A percentile compares a stretch with the other conserved stretches of the same genome.
Evolutionary conservation across 768 basidiomycete species (phyloP).

Genomic region (Phaffia australis): DNA sequence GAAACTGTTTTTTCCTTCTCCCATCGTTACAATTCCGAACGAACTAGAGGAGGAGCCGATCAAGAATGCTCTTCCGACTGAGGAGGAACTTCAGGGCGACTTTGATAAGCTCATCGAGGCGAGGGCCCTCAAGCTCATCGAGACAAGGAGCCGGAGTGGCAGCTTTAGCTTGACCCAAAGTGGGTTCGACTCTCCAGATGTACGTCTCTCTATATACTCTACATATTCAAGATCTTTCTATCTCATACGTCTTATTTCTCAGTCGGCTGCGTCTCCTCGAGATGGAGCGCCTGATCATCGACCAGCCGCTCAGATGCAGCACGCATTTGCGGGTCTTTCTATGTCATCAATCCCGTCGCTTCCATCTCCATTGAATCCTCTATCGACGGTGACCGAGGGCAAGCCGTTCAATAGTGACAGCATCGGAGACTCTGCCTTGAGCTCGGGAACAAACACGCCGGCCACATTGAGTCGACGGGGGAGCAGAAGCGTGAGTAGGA

Average conservation of each 20-base stretch:
- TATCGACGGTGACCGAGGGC: background rate
- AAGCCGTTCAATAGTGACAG: background rate
- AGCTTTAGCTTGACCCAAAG: conserved; percentile 3
- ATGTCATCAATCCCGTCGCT: conserved; percentile 17
- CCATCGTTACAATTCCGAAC: background rate
- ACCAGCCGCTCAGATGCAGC: conserved; percentile 9
- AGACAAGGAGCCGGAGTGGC: conserved; percentile 13
- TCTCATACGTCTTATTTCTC: background rate
- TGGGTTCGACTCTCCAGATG: background rate
- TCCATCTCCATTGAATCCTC: conserved; percentile 16
- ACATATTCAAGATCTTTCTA: background rate
- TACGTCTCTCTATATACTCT: conserved; percentile 10
- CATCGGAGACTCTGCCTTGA: conserved; percentile 14
- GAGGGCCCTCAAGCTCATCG: conserved; percentile 23
- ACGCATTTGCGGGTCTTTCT: conserved; percentile 21
- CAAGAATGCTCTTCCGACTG: conserved; percentile 19
- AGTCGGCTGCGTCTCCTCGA: too few relatives aligned
- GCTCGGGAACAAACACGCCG: conserved; percentile 18
- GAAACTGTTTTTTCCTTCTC: background rate
- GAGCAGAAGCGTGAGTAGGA: conserved; percentile 6
- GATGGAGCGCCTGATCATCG: background rate
- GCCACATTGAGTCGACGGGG: conserved; percentile 14
- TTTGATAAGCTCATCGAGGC: conserved; percentile 26
- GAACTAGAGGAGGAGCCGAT: conserved; percentile 18
- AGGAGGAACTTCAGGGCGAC: conserved; percentile 23